phyloP scores from a whole-genome alignment of 179 eudicot genomes.

The Carnegiea gigantea region DNA sequence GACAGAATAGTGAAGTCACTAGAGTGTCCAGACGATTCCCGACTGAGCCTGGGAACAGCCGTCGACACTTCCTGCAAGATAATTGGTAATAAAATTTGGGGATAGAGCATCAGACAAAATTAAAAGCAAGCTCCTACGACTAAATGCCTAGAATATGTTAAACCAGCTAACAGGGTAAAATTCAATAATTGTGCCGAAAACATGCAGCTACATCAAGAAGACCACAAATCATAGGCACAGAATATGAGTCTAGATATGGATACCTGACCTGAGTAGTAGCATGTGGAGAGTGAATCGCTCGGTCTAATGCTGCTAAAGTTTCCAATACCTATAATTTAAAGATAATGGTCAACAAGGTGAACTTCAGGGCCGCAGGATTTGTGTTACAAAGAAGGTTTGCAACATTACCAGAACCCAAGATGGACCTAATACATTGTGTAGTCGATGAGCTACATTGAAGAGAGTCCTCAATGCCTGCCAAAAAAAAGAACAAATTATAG shows the following conservation, averaged over 20 bases:
- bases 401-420: slow-evolving; percentile 93
- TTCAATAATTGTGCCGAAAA: slow-evolving; percentile 14
- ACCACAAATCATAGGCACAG: slow-evolving; percentile 3
- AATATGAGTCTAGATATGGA: neutral
- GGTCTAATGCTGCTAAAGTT: slow-evolving; percentile 90
- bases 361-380: slow-evolving; percentile 2
- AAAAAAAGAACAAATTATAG: slow-evolving; percentile 19
- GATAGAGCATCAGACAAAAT: slow-evolving; percentile 11
- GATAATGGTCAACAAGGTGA: neutral
- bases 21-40: slow-evolving; percentile 87
- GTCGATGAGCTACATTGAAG: slow-evolving; percentile 94
- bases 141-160: neutral
- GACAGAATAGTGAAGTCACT: slow-evolving; percentile 92
- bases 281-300: slow-evolving; percentile 97
- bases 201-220: slow-evolving; percentile 3
- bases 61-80: slow-evolving; percentile 75
- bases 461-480: slow-evolving; percentile 95
- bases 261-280: slow-evolving; percentile 99
- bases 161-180: slow-evolving; percentile 1
- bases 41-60: slow-evolving; percentile 65
- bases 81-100: neutral
- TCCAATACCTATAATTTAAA: slow-evolving; percentile 70
- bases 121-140: neutral
- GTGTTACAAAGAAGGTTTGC: slow-evolving; percentile 1
- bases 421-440: slow-evolving; percentile 88